Evolutionary conservation across 345 rosid genomes (phyloP).

Genomic region (Anacardium occidentale): DNA sequence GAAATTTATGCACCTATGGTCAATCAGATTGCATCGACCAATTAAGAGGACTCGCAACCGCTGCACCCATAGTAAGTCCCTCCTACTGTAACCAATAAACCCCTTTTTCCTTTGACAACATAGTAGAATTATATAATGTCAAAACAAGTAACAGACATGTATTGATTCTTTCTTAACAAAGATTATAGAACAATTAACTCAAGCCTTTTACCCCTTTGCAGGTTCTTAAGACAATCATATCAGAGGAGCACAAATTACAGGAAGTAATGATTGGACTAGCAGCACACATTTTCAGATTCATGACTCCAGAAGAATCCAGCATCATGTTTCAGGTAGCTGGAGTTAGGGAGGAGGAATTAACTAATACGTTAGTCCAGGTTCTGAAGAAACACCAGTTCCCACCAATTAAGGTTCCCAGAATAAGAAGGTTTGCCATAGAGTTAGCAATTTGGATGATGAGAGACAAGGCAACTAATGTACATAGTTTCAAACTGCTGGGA

Average conservation of each 20-base stretch:
- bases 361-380: conserved; percentile 43
- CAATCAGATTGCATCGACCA: conserved; percentile 50
- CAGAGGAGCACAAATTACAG: conserved; percentile 66
- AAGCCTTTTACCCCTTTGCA: conserved; percentile 26
- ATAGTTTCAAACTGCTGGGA: conserved; percentile 40
- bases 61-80: conserved; percentile 67
- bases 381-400: conserved; percentile 59
- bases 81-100: background rate
- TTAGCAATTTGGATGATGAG: conserved; percentile 80
- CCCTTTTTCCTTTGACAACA: background rate
- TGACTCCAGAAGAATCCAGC: conserved; percentile 53
- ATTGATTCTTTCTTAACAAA: background rate
- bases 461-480: conserved; percentile 34
- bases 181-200: background rate
- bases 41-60: conserved; percentile 48
- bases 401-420: conserved; percentile 69
- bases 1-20: conserved; percentile 60
- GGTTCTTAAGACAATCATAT: conserved; percentile 67
- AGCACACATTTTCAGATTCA: conserved; percentile 55
- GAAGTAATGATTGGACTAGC: conserved; percentile 88
- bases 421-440: conserved; percentile 76
- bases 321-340: conserved; percentile 42
- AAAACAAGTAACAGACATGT: background rate
- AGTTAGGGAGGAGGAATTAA: conserved; percentile 49
- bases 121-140: background rate